Evolutionary conservation across 2,329 filamentous ascomycete genomes (phyloP), one percentile per base, ranked within the genome.

Genomic region (Verticillium klebahnii): DNA sequence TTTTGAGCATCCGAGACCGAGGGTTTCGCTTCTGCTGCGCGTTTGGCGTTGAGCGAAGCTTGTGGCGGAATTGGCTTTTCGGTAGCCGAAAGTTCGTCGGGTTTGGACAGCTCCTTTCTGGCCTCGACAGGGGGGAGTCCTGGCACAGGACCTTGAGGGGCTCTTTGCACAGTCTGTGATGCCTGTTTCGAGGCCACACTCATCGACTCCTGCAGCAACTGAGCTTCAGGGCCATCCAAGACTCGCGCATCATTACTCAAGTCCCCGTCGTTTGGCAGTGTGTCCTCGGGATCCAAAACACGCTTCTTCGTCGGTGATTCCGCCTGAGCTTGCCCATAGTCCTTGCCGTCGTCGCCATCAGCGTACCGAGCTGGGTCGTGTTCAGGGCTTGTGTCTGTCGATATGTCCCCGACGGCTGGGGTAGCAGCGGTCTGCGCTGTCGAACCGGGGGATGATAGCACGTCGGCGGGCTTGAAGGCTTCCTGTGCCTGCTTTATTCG

Each of bases 391-490:
- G 90, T 93, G 67, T 89, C 88, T 1, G 89, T 86, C 1, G 90
- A 93, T 7, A 82, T 83, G 65, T 89, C 85, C 63, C 88, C 84
- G 45, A 88, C 82, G 39, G 83, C 84, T 1, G 91, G 89, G 0
- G 91, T 95, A 25, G 89, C 86, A 60, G 87, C 87, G 54, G 90
- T 93, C 68, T 89, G 88, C 1, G 88, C 84, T 36, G 89, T 93
- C 6, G 91, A 94, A 2, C 78, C 79, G 17, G 85, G 82, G 2
- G 84, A 87, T 2, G 82, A 86, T 6, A 80, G 45, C 4, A 50
- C 19, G 12, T 50, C 45, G 4, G 45, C 45, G 9, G 45, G 45
- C 4, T n/a, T 19, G 9, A n/a, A 25, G 19, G 45, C 45, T 25
- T 25, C 45, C 45, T 50, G 45, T 8, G 19, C 45, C 15, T 36